phyloP scores from a whole-genome alignment of 352 stramenopile species.

The Elongisporangium anandrum region DNA sequence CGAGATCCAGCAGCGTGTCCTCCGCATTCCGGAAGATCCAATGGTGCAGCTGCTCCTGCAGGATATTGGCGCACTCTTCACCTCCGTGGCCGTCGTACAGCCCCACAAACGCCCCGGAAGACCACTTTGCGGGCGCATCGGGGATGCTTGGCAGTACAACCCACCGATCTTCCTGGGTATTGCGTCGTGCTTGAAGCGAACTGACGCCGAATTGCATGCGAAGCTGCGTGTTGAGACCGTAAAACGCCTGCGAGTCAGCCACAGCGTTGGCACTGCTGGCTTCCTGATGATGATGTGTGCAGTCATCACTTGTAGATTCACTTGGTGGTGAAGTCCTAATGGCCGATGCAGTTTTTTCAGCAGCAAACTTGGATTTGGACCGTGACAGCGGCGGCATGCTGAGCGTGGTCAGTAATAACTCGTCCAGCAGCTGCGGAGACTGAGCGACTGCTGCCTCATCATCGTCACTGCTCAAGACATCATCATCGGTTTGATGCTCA shows the following conservation, averaged over 20 bases:
- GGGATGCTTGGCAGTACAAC: slow-evolving; percentile 40
- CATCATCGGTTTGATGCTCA: slow-evolving; percentile 14
- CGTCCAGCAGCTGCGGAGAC: slow-evolving; percentile 63
- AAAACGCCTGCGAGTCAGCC: slow-evolving; percentile 33
- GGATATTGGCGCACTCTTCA: slow-evolving; percentile 61
- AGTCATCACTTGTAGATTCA: background rate
- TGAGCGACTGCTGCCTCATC: slow-evolving; percentile 60
- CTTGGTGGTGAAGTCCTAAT: background rate
- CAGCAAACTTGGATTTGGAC: slow-evolving; percentile 2
- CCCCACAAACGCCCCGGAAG: slow-evolving; percentile 45
- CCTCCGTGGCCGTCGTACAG: slow-evolving; percentile 85
- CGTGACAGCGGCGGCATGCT: slow-evolving; percentile 58
- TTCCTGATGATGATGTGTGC: background rate
- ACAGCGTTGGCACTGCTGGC: background rate
- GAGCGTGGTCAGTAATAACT: slow-evolving; percentile 69
- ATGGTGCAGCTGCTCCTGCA: slow-evolving; percentile 71
- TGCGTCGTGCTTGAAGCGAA: slow-evolving; percentile 63
- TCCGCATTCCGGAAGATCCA: slow-evolving; percentile 48
- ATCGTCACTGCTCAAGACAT: slow-evolving; percentile 47
- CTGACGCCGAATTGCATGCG: slow-evolving; percentile 34
- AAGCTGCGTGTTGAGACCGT: slow-evolving; percentile 27
- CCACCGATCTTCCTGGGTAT: slow-evolving; percentile 73
- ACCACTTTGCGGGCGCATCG: slow-evolving; percentile 7
- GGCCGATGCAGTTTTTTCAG: background rate
- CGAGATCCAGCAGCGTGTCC: slow-evolving; percentile 11